Evolutionary conservation across 2,329 filamentous ascomycete genomes (phyloP), one percentile per base, ranked within the genome.

Genomic region (Diaporthe sp.): DNA sequence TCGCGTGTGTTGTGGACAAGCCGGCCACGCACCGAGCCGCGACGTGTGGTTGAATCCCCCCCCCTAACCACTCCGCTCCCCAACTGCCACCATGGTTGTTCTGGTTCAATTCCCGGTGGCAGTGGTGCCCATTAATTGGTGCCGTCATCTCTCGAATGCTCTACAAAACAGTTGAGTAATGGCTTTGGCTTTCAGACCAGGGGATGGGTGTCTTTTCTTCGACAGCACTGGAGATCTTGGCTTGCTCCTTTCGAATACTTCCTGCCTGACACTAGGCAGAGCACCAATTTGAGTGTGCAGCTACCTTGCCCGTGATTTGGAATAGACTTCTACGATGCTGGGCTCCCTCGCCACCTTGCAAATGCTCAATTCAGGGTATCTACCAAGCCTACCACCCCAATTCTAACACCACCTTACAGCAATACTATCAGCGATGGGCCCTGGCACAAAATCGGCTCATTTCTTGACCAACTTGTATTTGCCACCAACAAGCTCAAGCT

Each of bases 401-500:
- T 27, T 39, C 58, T n/a, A 42, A 27, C 58, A 39, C n/a, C 22
- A 63, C 12, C 22, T 8, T 37, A 6, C 42, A 25, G 27, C 42
- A 50, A 50, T 25, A 66, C 22, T 17, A 66, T 50, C 27, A 25
- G 8, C 30, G 22, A 15, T 25, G 27, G 17, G 7, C 30, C 27
- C 13, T n/a, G 27, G 17, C 27, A 35, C 44, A 32, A 50, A 35
- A 65, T 12, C 22, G 15, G n/a, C 55, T 86, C 81, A 91, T 81
- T 90, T 92, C 84, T 89, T 92, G 13, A 85, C 82, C 76, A 92
- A 84, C 81, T 89, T 91, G 84, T 95, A 96, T 84, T 92, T 94
- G 51, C 93, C 93, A 7, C 92, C 92, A 74, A 80, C 87, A 79
- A 92, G 88, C 83, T 95, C 93, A 79, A 97, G 83, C 78, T 91